Conservation (phyloP, 2,329 filamentous ascomycete species). For the Stenocarpella maydis region DNA sequence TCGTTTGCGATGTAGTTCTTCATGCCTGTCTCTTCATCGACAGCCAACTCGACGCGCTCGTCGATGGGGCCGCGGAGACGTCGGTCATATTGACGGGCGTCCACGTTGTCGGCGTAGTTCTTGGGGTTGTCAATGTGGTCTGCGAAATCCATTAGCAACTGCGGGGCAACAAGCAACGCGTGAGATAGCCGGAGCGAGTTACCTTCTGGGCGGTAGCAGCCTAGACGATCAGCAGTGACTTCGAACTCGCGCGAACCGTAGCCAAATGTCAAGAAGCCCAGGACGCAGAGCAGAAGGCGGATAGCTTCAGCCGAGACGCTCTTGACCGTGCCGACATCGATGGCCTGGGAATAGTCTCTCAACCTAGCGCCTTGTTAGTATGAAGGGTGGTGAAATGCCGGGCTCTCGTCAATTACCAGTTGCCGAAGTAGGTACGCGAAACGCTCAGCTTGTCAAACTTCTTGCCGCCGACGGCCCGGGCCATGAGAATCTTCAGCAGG, state of each 20-base stretch:
- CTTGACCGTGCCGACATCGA: slow-evolving; percentile 93
- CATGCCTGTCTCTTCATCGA: slow-evolving; percentile 79
- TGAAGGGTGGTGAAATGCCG: neutral
- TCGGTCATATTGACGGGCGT: slow-evolving; percentile 82
- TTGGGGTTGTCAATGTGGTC: slow-evolving; percentile 76
- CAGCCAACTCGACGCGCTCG: slow-evolving; percentile 77
- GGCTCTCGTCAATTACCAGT: slow-evolving; percentile 65
- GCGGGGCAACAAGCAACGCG: too few relatives aligned
- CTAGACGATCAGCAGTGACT: slow-evolving; percentile 79
- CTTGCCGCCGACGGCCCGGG: slow-evolving; percentile 65
- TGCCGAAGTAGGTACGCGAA: slow-evolving; percentile 92
- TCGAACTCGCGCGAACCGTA: slow-evolving; percentile 87
- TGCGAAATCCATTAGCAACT: slow-evolving; percentile 1
- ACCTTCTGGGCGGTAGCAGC: slow-evolving; percentile 80
- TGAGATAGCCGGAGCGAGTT: neutral
- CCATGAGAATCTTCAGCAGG: slow-evolving; percentile 74
- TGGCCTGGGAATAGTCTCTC: slow-evolving; percentile 90
- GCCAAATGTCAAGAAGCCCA: slow-evolving; percentile 90
- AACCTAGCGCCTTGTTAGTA: slow-evolving; percentile 50
- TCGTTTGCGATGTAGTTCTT: slow-evolving; percentile 98
- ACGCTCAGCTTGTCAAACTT: slow-evolving; percentile 91
- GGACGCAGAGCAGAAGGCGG: slow-evolving; percentile 84
- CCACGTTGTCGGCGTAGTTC: slow-evolving; percentile 87
- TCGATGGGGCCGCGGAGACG: slow-evolving; percentile 85
- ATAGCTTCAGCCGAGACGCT: slow-evolving; percentile 90